Evolutionary conservation across 2,329 filamentous ascomycete genomes (phyloP).

Genomic region (Aspergillus latus): DNA sequence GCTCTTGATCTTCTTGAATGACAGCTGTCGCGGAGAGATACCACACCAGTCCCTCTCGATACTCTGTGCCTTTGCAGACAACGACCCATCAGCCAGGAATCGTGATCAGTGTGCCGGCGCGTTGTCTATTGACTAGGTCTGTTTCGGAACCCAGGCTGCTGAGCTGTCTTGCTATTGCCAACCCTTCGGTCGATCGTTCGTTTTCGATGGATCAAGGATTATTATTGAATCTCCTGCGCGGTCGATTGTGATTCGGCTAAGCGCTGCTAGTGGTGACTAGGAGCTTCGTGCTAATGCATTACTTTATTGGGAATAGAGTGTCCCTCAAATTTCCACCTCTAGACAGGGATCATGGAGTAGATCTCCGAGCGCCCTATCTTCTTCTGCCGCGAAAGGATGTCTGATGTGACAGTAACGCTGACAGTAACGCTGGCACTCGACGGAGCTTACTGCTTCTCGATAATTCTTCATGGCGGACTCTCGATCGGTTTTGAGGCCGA

Average conservation of each 20-base stretch:
- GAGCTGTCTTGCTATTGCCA: conserved; percentile 23
- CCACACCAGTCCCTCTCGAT: not conserved
- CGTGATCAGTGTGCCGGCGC: conserved; percentile 1
- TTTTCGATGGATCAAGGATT: conserved; percentile 22
- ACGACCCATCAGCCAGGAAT: not conserved
- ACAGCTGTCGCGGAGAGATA: not conserved
- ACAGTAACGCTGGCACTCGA: not conserved
- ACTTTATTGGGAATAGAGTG: conserved; percentile 19
- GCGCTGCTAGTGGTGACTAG: conserved; percentile 6
- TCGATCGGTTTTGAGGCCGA: conserved; percentile 13
- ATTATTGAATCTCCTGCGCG: conserved; percentile 12
- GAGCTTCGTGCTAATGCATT: conserved; percentile 21
- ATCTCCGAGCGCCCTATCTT: not conserved
- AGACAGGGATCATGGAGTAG: conserved; percentile 8
- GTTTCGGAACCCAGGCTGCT: conserved; percentile 10
- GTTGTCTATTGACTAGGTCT: not conserved
- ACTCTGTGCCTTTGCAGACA: not conserved
- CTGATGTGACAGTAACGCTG: not conserved
- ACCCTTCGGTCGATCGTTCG: conserved; percentile 21
- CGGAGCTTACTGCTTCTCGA: no score
- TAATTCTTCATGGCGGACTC: not conserved
- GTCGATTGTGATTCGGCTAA: conserved; percentile 19
- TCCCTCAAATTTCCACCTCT: conserved; percentile 3
- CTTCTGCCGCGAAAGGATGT: not conserved
- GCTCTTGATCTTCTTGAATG: not conserved